Evolutionary conservation across 768 basidiomycete species (phyloP).

Genomic region (Grammothele lineata): DNA sequence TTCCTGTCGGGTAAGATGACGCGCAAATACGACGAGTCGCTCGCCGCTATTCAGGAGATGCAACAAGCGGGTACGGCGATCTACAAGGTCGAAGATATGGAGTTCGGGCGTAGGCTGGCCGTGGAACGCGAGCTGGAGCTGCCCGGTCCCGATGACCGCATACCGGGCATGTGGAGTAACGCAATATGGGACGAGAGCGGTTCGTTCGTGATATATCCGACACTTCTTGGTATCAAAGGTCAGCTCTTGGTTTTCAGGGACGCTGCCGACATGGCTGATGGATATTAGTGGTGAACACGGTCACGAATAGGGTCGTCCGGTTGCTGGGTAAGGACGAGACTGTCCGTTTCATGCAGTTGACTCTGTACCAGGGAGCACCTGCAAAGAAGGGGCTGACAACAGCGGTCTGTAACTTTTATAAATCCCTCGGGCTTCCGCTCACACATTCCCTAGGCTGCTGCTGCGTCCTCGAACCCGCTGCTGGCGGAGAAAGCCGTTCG

Average conservation of each 20-base stretch:
- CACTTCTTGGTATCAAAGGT: constrained; percentile 95
- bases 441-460: constrained; percentile 66
- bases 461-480: constrained; percentile 92
- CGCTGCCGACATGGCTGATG: background rate
- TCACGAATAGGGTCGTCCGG: constrained; percentile 88
- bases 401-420: constrained; percentile 45
- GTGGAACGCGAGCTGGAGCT: constrained; percentile 88
- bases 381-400: constrained; percentile 84
- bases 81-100: constrained; percentile 96
- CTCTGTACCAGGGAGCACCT: constrained; percentile 91
- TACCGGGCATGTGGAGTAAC: constrained; percentile 78
- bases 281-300: constrained; percentile 79
- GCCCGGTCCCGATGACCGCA: constrained; percentile 66
- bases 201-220: constrained; percentile 90
- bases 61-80: constrained; percentile 96
- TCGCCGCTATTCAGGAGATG: constrained; percentile 94
- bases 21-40: constrained; percentile 92
- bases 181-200: constrained; percentile 99
- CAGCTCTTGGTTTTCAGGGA: constrained; percentile 14
- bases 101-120: constrained; percentile 95
- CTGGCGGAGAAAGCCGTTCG: constrained; percentile 78
- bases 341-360: constrained; percentile 83
- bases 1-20: constrained; percentile 87
- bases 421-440: too few relatives aligned
- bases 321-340: constrained; percentile 93